Evolutionary conservation across 108 stramenopile genomes (phyloP).

Genomic region (Cyclotella atomus): DNA sequence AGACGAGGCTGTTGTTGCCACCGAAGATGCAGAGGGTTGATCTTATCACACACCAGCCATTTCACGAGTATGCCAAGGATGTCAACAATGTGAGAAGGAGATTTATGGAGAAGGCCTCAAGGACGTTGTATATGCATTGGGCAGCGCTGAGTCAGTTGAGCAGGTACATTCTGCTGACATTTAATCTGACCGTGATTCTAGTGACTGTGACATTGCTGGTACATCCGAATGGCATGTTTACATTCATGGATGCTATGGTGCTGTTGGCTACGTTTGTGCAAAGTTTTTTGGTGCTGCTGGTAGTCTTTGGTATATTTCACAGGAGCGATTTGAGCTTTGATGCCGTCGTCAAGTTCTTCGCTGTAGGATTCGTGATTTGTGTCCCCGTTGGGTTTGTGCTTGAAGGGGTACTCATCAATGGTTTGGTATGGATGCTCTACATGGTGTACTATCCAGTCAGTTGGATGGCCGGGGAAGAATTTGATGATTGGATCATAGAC

Average conservation of each 20-base stretch:
- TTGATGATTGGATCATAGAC: constrained; percentile 57
- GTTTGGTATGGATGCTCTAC: constrained; percentile 51
- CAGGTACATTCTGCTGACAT: constrained; percentile 69
- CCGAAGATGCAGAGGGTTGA: constrained; percentile 82
- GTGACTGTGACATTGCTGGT: constrained; percentile 61
- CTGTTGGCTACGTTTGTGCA: constrained; percentile 80
- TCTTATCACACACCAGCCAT: constrained; percentile 88
- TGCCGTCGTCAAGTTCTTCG: constrained; percentile 88
- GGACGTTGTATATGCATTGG: constrained; percentile 71
- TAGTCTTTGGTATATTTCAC: constrained; percentile 88
- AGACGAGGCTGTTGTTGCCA: constrained; percentile 76
- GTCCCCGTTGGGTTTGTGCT: constrained; percentile 77
- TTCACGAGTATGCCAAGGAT: constrained; percentile 82
- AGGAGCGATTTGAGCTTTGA: constrained; percentile 88
- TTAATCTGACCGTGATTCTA: constrained; percentile 32
- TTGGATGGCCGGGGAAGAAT: constrained; percentile 50
- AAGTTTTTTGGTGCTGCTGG: constrained; percentile 71
- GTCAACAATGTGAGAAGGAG: constrained; percentile 73
- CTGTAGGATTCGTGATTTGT: constrained; percentile 83
- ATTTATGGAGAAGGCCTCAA: constrained; percentile 66
- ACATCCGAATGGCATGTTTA: constrained; percentile 70
- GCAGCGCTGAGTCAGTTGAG: constrained; percentile 73
- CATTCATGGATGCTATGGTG: constrained; percentile 76
- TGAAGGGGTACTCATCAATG: constrained; percentile 73
- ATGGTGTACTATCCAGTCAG: constrained; percentile 48